A percentile compares a stretch with the other conserved stretches of the same genome.
Evolutionary conservation across 176 grass and related monocot genomes (phyloP).

Genomic region (Oryza punctata): DNA sequence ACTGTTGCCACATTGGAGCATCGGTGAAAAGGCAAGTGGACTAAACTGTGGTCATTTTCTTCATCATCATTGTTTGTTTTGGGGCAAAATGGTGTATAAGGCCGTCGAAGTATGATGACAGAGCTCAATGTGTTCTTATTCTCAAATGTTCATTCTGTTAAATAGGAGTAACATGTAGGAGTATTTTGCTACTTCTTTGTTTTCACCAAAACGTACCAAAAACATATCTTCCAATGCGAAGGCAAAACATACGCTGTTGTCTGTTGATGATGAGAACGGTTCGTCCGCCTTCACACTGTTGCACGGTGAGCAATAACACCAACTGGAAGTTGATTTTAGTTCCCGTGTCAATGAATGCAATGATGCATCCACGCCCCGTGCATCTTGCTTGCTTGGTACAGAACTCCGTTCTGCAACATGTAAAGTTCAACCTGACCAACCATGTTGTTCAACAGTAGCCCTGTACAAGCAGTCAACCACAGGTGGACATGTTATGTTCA

Average conservation of each 20-base stretch:
- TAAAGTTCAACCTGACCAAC: not conserved
- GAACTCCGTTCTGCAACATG: not conserved
- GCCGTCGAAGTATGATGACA: not conserved
- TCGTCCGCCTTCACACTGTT: not conserved
- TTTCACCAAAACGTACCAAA: not conserved
- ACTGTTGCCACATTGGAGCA: not conserved
- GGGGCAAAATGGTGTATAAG: not conserved
- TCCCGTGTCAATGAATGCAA: not conserved
- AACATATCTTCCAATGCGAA: not conserved
- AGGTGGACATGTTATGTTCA: not conserved
- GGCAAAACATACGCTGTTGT: not conserved
- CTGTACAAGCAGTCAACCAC: not conserved
- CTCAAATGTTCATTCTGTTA: not conserved
- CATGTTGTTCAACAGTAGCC: not conserved
- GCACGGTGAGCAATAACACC: conserved; percentile 20
- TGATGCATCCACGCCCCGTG: not conserved
- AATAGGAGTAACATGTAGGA: no score
- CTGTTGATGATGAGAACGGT: not conserved
- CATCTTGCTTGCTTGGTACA: not conserved
- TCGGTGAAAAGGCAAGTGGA: not conserved
- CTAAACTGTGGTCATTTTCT: not conserved
- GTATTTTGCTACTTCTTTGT: not conserved
- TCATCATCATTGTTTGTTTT: not conserved
- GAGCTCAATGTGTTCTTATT: not conserved
- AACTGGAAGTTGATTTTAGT: not conserved